Evolutionary conservation across 441 rosid species (phyloP).

Genomic region (Euphorbia corollata): DNA sequence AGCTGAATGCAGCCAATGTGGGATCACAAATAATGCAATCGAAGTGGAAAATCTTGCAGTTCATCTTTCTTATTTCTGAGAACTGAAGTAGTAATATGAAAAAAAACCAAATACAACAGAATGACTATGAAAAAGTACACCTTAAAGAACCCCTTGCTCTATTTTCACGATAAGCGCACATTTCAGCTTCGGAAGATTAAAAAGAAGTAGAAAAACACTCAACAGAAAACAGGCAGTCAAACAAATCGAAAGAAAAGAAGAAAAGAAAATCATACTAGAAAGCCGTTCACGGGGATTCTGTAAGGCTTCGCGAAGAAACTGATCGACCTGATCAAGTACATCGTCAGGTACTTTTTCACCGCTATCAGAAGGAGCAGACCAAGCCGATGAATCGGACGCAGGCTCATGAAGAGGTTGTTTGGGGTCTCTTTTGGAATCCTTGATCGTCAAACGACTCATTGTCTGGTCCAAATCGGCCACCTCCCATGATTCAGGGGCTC

Average conservation of each 20-base stretch:
- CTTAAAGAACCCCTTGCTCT: background rate
- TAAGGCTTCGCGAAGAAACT: conserved; percentile 69
- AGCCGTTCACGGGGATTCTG: conserved; percentile 80
- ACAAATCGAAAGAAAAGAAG: background rate
- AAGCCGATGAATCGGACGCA: background rate
- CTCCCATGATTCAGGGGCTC: conserved; percentile 73
- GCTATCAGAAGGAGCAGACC: conserved; percentile 12
- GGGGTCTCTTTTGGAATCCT: conserved; percentile 12
- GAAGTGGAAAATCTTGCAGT: too few relatives aligned
- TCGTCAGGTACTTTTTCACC: conserved; percentile 36
- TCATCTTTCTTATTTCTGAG: background rate
- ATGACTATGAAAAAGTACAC: background rate
- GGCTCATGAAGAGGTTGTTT: conserved; percentile 18
- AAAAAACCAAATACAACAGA: background rate
- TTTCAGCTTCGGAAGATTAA: background rate
- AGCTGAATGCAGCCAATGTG: background rate
- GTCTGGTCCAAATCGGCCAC: conserved; percentile 55
- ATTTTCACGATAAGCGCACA: background rate
- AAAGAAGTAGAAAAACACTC: too few relatives aligned
- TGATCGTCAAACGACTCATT: conserved; percentile 41
- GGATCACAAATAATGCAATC: too few relatives aligned
- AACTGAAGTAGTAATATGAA: background rate
- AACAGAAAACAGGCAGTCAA: background rate
- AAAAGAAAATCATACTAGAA: conserved; percentile 34
- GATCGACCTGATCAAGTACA: conserved; percentile 52